Evolutionary conservation across 768 basidiomycete genomes (phyloP), one percentile per base, ranked within the genome.

Genomic region (Bullera alba): DNA sequence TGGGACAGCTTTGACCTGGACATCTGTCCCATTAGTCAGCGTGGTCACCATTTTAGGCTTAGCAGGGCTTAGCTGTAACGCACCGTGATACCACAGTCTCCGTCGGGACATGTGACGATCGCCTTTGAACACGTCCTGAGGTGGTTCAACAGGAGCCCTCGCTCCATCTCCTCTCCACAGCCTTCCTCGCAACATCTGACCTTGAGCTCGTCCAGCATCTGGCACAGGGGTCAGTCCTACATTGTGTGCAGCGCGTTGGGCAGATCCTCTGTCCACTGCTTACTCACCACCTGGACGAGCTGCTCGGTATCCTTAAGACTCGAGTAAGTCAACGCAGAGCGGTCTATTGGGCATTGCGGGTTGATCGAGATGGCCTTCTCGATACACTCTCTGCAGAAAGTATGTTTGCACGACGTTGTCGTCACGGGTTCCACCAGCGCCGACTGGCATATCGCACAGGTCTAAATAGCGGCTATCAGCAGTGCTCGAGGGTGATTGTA

Each of bases 301-400:
- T 55, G 56, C 44, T 63, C 61, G 6, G 61, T 61, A 39, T 61
- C 59, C 22, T 47, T 42, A 42, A 58, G 35, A 39, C 53, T 57
- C 14, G 46, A 39, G 1, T 37, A n/a, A 1, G 74, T 71, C 27
- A 92, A 76, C 0, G 81, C 76, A 14, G 80, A 83, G 19, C 90
- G 81, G 72, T 92, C 89, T 26, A 93, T 81, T 10, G 90, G 90
- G 69, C 90, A 93, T 54, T 83, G 82, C 0, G 78, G 75, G 5
- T 82, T 80, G 52, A 85, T 79, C 12, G 72, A 69, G 3, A 92
- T 77, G 0, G 89, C 85, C 43, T 77, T 76, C n/a, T 75, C 60
- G 53, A 91, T 86, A 64, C 90, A 93, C 26, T 81, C 83, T n/a
- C 73, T 73, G 69, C 90, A 93, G 70, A 92, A 92, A 0, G 87